Evolutionary conservation across 75 land plant genomes (phyloP), one percentile per base, ranked within the genome.

Genomic region (Picea glauca): DNA sequence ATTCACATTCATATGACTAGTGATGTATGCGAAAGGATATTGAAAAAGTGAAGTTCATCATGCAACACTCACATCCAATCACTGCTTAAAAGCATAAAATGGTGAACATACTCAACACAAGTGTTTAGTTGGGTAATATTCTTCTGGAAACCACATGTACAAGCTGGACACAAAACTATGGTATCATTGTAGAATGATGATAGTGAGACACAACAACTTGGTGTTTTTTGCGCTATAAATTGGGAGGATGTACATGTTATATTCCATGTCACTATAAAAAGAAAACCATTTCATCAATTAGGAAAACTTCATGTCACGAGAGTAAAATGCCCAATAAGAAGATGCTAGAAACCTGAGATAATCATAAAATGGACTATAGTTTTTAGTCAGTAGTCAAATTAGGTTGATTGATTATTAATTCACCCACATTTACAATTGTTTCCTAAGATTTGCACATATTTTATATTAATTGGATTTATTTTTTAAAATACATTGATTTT

Each of bases 161-260:
- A 93, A n/a, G 65, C 83, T 0, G 90, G 88, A 82, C 96, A 93
- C n/a, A 87, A 85, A 13, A 83, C 78, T 20, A 89, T 91, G 3
- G 89, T 90, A 57, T 81, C 81, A 65, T 92, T 92, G 90, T 92
- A 92, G 81, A 92, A 90, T 30, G 92, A 80, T 60, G 86, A 93
- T 67, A 93, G 84, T 31, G 96, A 91, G 74, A 93, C 96, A 80
- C 96, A 93, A 76, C 94, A 94, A 18, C 80, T 82, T 18, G 92
- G 92, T 0, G 87, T 76, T 58, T 80, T 85, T 54, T 75, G 83
- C 3, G 96, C 82, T 21, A 92, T 78, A 75, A 81, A 83, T 64
- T 90, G 94, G 26, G 96, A 92, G 67, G 90, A 94, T 74, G 88
- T 26, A 26, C 26, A 26, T 26, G 26, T 26, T 26, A 26, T 26